Evolutionary conservation across 2,329 filamentous ascomycete species (phyloP), one percentile per base, ranked within the genome.

Genomic region (Neoarthrinium moseri): DNA sequence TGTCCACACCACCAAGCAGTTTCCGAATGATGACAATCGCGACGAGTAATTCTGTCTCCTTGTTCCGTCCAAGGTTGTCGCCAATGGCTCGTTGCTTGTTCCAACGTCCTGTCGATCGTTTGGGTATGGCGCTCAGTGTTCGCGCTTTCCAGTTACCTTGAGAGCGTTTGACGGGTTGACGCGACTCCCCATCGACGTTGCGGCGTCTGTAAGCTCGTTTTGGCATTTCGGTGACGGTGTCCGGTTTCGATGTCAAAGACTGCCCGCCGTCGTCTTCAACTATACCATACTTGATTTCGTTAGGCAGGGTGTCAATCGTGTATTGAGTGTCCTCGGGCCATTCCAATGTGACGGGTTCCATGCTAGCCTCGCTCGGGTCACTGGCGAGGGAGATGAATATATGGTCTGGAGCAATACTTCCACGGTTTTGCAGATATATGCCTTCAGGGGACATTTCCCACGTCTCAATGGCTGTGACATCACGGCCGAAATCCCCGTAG

Each of bases 1-100:
- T 74, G 51, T 81, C 77, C 10, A 81, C 69, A 6, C 83, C 83
- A 8, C 83, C 83, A 6, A 83, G 65, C 7, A 86, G 63, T 6
- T 76, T 76, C 15, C 76, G 73, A 29, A 84, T 68, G 12, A 78
- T 74, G 41, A 85, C 67, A 47, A 84, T 80, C 3, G 80, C 77
- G 15, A 79, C 74, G 42, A 84, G 66, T 22, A 83, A 65, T 35
- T 75, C 69, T 27, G 66, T 67, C 46, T 74, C 71, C 55, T 70
- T 68, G 39, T 72, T 67, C 4, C 68, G 55, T 2, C 67, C 62
- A 37, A 68, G 59, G 17, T 56, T 55, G 3, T 64, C 59, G 12
- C 61, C 62, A 10, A 56, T 55, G 8, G 56, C 54, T 5, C 53
- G 52, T 11, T 59, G 59, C 43, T 67, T 56, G 43, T 67, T 72